Base-by-base conservation (phyloP, 345 rosid genomes). In the Bruguiera gymnorhiza region DNA sequence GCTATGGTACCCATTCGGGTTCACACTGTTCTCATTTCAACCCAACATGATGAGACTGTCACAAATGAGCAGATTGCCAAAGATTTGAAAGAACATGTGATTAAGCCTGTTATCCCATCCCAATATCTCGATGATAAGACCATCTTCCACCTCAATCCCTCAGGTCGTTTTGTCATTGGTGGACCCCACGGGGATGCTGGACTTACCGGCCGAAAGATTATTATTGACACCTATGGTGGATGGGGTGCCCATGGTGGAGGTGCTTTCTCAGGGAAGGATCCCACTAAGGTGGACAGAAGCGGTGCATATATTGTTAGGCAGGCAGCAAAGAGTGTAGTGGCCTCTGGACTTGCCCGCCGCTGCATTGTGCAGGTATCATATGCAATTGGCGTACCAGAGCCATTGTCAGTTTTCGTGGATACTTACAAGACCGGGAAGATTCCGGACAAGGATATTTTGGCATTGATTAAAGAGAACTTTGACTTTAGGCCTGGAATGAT, bases 161-260 rank as follows among this genome's bases (percentile, higher is more conserved):
- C 94, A 10, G 94, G 94, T 62, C 83, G 94, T 60, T 89, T 89
- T 65, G 94, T 89, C 62, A 89, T 89, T 4, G 95, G 95, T 50
- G 95, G 95, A 15, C 95, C 95, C 36, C 95, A 87, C 27, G 95
- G 95, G 64, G 95, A 87, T 74, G 95, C 95, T 34, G 95, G 95
- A 60, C 92, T 89, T 57, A 89, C 95, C 0, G 95, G 95, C 55
- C 76, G 95, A 75, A 89, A 89, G 81, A 89, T 89, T 58, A 89
- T 89, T 68, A 85, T 88, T 1, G 96, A 89, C 71, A 89, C 88
- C 24, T 82, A 82, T 26, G 87, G 87, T 43, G 87, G 85, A 32
- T 84, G 87, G 85, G 87, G 87, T 61, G 85, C 85, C 68, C 87
- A 84, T 39, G 87, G 87, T 61, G 87, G 85, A 60, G 87, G 87